Evolutionary conservation across 306 rosid genomes (phyloP).

Genomic region (Sphenostylis stenocarpa): DNA sequence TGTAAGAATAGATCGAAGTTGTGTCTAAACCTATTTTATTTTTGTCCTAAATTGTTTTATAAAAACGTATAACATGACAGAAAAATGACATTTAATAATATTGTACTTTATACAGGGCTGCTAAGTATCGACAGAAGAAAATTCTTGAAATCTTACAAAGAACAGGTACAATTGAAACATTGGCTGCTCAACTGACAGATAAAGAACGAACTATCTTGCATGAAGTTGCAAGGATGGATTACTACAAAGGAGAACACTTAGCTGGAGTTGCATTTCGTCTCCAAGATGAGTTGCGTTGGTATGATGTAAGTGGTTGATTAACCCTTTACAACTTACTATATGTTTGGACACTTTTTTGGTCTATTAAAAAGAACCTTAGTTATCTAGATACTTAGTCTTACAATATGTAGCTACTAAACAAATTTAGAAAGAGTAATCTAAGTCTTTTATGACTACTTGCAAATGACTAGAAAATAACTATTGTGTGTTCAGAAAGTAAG

Average conservation of each 20-base stretch:
- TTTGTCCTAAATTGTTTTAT: not conserved
- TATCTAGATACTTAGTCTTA: too few species aligned
- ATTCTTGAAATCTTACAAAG: not conserved
- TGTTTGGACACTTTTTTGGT: not conserved
- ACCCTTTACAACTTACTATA: not conserved
- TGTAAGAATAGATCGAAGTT: not conserved
- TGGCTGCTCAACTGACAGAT: not conserved
- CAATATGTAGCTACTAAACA: too few species aligned
- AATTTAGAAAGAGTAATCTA: too few species aligned
- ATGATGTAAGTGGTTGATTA: conserved; percentile 3
- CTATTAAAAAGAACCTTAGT: too few species aligned
- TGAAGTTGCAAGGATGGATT: conserved; percentile 23
- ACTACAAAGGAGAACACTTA: not conserved
- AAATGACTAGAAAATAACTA: not conserved
- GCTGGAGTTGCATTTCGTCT: conserved; percentile 35
- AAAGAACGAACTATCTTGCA: conserved; percentile 32
- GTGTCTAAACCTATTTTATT: not conserved
- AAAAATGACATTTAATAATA: not conserved
- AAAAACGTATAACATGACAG: not conserved
- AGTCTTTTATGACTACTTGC: too few species aligned
- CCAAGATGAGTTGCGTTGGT: conserved; percentile 46
- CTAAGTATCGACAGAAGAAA: not conserved
- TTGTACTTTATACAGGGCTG: not conserved
- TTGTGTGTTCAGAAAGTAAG: conserved; percentile 19
- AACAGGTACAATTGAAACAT: not conserved